These are phyloP conservation scores for Scolecobasidium constrictum DNA, from an alignment of 2,329 filamentous ascomycete species.

Conservation along the genomic window DNA sequence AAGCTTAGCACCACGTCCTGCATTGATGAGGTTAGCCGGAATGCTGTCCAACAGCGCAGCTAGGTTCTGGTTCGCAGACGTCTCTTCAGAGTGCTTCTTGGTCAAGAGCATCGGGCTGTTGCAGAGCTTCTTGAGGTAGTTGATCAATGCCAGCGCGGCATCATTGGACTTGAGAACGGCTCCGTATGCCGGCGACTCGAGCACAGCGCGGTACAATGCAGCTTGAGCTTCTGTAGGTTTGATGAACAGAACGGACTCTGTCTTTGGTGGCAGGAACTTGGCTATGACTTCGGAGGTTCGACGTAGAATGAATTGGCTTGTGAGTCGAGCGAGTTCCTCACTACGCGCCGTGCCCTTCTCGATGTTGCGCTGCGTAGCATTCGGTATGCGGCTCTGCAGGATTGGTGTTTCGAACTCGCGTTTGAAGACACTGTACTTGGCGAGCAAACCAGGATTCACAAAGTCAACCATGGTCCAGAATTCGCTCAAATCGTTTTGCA, in stretches of 20 bases:
- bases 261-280: conserved; percentile 55
- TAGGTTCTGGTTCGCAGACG: conserved; percentile 34
- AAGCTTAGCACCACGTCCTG: conserved; percentile 48
- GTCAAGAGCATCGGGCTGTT: conserved; percentile 57
- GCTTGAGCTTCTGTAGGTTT: conserved; percentile 50
- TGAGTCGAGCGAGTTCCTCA: conserved; percentile 49
- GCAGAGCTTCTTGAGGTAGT: conserved; percentile 62
- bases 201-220: conserved; percentile 50
- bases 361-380: conserved; percentile 47
- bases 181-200: conserved; percentile 54
- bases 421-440: conserved; percentile 51
- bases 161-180: conserved; percentile 51
- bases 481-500: conserved; percentile 57
- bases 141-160: conserved; percentile 57
- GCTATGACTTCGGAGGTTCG: conserved; percentile 56
- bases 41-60: conserved; percentile 38
- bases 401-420: conserved; percentile 55
- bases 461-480: conserved; percentile 60
- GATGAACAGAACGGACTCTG: conserved; percentile 57
- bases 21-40: conserved; percentile 43
- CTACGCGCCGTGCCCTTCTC: conserved; percentile 53
- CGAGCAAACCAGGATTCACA: conserved; percentile 55
- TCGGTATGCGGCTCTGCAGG: conserved; percentile 51
- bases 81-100: conserved; percentile 33
- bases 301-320: conserved; percentile 54